Conservation (phyloP, 768 basidiomycete genomes). For the Lentinus tigrinus region DNA sequence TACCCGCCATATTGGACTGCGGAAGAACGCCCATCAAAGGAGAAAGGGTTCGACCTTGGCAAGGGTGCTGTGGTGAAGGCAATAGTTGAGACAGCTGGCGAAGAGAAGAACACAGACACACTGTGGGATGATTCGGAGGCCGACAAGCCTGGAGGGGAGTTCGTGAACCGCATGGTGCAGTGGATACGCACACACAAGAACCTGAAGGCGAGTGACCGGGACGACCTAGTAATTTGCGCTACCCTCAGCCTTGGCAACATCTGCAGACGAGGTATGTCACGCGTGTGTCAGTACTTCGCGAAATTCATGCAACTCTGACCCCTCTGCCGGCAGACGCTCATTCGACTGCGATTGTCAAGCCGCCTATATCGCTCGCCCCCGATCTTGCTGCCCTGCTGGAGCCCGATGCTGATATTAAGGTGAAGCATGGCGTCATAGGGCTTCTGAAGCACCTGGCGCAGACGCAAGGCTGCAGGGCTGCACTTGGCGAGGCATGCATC, state of each 20-base stretch:
- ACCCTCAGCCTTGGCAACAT: conserved; percentile 82
- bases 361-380: conserved; percentile 59
- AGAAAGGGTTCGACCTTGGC: conserved; percentile 76
- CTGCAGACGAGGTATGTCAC: conserved; percentile 62
- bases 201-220: conserved; percentile 42
- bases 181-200: conserved; percentile 66
- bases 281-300: background rate
- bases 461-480: conserved; percentile 53
- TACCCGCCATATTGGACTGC: conserved; percentile 66
- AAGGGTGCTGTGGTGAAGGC: conserved; percentile 86
- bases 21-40: conserved; percentile 53
- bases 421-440: conserved; percentile 88
- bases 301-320: conserved; percentile 10
- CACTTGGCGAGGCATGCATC: conserved; percentile 61
- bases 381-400: conserved; percentile 61
- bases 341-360: conserved; percentile 50
- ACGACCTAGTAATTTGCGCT: conserved; percentile 84
- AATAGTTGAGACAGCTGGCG: conserved; percentile 82
- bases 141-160: conserved; percentile 60
- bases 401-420: conserved; percentile 68
- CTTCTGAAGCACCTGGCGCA: conserved; percentile 83
- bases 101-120: conserved; percentile 73
- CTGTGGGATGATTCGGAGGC: conserved; percentile 70
- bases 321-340: conserved; percentile 47
- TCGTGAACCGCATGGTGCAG: conserved; percentile 69